These are phyloP conservation scores for Fulvia fulva DNA, from an alignment of 2,329 filamentous ascomycete species.

Conservation along the genomic window DNA sequence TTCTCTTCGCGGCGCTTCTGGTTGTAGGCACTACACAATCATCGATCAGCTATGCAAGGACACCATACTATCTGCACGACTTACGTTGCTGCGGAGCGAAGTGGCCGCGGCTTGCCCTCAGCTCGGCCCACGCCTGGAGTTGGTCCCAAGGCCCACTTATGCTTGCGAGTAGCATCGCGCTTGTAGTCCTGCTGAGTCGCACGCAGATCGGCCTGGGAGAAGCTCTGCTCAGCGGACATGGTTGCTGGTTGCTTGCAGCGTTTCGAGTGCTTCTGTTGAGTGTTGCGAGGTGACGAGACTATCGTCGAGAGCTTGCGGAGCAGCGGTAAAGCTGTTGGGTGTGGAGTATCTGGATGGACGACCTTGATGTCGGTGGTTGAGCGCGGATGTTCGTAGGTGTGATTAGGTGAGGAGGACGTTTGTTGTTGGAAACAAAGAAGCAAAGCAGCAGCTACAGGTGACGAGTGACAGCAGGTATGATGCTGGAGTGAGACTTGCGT, in stretches of 20 bases:
- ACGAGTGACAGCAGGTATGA: constrained; percentile 12
- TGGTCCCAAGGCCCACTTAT: constrained; percentile 49
- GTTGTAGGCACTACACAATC: constrained; percentile 24
- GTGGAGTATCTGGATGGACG: constrained; percentile 15
- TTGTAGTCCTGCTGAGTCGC: constrained; percentile 51
- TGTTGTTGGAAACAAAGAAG: constrained; percentile 14
- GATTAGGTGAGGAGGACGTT: background rate
- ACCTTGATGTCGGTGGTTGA: constrained; percentile 21
- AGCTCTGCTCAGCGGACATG: constrained; percentile 47
- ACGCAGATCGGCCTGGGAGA: constrained; percentile 52
- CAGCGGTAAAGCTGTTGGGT: background rate
- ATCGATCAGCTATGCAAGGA: background rate
- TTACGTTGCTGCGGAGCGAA: constrained; percentile 33
- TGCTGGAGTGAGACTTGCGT: constrained; percentile 4
- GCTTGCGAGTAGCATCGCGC: constrained; percentile 47
- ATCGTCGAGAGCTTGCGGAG: background rate
- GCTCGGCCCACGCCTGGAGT: constrained; percentile 25
- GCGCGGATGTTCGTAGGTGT: constrained; percentile 3
- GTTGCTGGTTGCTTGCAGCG: constrained; percentile 12
- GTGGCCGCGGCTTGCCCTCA: constrained; percentile 31
- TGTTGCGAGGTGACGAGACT: background rate
- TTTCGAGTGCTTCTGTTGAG: constrained; percentile 4
- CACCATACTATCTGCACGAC: constrained; percentile 6
- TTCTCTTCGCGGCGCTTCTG: constrained; percentile 25
- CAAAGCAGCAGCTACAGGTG: constrained; percentile 14